Base-by-base conservation (phyloP, 805 yeast genomes). In the Starmerella davenportii region DNA sequence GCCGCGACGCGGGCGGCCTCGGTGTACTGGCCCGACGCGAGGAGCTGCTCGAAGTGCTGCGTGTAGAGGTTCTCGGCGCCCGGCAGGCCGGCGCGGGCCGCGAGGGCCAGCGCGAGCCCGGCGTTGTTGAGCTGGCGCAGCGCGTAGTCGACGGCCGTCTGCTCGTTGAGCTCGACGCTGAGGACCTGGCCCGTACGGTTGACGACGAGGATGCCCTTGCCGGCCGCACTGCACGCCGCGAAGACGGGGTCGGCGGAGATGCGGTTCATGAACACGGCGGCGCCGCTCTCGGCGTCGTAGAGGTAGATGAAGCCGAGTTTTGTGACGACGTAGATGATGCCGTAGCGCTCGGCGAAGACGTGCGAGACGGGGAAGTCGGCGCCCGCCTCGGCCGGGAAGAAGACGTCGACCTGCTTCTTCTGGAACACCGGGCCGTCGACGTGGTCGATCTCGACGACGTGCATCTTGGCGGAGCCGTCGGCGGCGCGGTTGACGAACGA, bases 1-100 rank as follows among this genome's bases (percentile, higher is more conserved):
- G 96, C 96, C 29, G 98, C 98, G 43, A 87, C 80, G 62, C 82
- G 82, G 36, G 96, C 98, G 38, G 98, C 98, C 51, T 76, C 76
- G 40, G 74, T 67, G 55, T 84, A 90, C 57, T 84, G 90, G 50
- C 95, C 95, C 50, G 74, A 74, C 47, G 73, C 70, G 52, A 90
- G 67, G 51, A 76, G 69, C 57, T 75, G 74, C 54, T 84, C 92
- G 63, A 90, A 90, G 62, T 87, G 96, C 61, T 84, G 93, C 43
- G 69, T 63, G 61, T 90, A 85, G 46, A 90, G 68, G 52, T 74
- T 76, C 58, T 90, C 99, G 36, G 96, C 98, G 48, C 99, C 99
- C 32, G 94, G 90, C 53, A 90, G 72, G 1, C 94, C 94, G 54
- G 95, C 95, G 60, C 96, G 79, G 3, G 94, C 72, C 21, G 96